Base-by-base conservation (phyloP, 331 rosid genomes). In the Quercus lobata region DNA sequence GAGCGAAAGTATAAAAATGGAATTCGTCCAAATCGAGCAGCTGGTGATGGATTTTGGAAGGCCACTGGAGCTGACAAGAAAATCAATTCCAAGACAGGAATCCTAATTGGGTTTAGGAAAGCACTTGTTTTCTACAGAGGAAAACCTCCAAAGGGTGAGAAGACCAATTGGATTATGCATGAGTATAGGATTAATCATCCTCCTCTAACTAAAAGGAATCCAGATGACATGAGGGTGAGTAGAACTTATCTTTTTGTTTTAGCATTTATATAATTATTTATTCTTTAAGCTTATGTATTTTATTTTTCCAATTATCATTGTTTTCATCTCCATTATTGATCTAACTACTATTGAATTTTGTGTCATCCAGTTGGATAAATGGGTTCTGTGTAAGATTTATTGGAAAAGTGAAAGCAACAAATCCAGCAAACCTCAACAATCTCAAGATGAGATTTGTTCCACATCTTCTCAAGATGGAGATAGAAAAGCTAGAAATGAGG, bases 371-470 rank as follows among this genome's bases (percentile, higher is more conserved):
- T 60, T 81, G 73, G 84, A 81, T 58, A 54, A 76, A n/a, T 81
- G 84, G 84, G 84, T 81, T 14, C 46, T 76, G 0, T 81, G 80
- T 24, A 57, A 72, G 9, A 81, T 81, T 8, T 81, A 81, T 53
- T 57, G 60, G 73, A 76, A 46, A 19, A 7, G 34, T 49, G 54
- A 49, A 49, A 14, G 54, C 54, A 49, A 49, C 4, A 10, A 41
- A 41, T 41, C 54, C 4, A 3, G 54, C 54, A 14, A 49, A 49
- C 15, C 54, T 49, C 46, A 41, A 41, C 46, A 10, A 49, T 10
- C 15, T 49, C 16, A 49, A 12, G 16, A 41, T 41, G 46, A 12
- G 17, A 14, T 14, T 12, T 49, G 17, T 49, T 49, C 54, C 54
- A 49, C 15, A 12, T 14, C 54, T 49, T 49, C 17, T 3, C 54